A percentile compares a stretch with the other conserved stretches of the same genome.
Conservation (phyloP, 2,329 filamentous ascomycete genomes). For the Fusarium sp. region DNA sequence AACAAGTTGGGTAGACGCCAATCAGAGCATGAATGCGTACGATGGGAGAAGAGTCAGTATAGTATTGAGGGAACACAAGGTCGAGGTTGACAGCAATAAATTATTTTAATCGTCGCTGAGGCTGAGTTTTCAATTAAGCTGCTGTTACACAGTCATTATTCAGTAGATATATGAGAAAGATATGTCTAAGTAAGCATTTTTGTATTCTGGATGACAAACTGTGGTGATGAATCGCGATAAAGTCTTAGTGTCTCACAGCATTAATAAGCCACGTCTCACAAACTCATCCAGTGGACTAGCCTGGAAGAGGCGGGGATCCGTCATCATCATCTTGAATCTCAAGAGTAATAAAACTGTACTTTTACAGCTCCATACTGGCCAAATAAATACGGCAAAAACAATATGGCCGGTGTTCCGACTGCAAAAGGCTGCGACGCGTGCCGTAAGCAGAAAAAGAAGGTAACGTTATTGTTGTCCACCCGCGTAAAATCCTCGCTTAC, state of each 20-base stretch:
- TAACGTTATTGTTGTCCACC: not conserved
- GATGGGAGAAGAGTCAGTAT: no score
- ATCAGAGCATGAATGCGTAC: no score
- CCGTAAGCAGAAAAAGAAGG: constrained; percentile 26
- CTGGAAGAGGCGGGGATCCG: not conserved
- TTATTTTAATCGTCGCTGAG: no score
- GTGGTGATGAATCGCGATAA: no score
- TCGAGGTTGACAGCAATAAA: no score
- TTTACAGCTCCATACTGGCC: not conserved
- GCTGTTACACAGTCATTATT: no score
- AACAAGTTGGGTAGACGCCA: no score
- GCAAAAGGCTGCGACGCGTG: constrained; percentile 9
- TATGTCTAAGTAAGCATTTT: no score
- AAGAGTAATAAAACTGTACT: not conserved
- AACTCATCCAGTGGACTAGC: not conserved
- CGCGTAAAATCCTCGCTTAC: not conserved
- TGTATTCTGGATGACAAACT: no score
- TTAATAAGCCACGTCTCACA: constrained; percentile 9
- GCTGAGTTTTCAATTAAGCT: no score
- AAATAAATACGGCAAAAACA: not conserved
- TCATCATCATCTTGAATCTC: not conserved
- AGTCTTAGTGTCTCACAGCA: not conserved
- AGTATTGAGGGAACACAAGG: no score
- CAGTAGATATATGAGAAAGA: no score
- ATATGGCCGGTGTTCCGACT: constrained; percentile 19